These are phyloP conservation scores for Hypoxylon sp. DNA, from an alignment of 2,329 filamentous ascomycete genomes.

Conservation along the genomic window DNA sequence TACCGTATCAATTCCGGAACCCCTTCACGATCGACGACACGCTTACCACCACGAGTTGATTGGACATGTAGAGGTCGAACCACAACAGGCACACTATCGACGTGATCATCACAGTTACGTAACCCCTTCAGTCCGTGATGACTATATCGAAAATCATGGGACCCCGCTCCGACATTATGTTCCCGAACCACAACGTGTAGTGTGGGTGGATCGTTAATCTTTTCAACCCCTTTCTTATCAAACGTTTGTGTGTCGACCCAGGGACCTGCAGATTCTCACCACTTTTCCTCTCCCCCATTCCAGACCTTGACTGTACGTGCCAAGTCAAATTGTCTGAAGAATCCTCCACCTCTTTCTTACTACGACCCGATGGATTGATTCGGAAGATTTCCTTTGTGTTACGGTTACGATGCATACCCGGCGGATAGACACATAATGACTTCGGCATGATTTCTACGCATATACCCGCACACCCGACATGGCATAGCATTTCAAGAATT, in stretches of 20 bases:
- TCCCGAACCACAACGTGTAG: conserved; percentile 39
- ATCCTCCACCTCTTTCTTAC: background rate
- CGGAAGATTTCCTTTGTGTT: conserved; percentile 10
- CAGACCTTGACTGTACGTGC: background rate
- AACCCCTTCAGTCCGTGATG: conserved; percentile 34
- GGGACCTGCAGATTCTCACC: conserved; percentile 2
- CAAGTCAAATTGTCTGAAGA: background rate
- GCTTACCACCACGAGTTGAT: conserved; percentile 19
- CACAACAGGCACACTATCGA: conserved; percentile 32
- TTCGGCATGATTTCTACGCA: conserved; percentile 28
- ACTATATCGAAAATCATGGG: conserved; percentile 37
- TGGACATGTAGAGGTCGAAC: conserved; percentile 16
- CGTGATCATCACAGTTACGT: conserved; percentile 36
- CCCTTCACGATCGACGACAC: conserved; percentile 18
- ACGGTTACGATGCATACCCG: conserved; percentile 8
- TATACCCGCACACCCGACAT: conserved; percentile 42
- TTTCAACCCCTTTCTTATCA: background rate
- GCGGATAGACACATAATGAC: conserved; percentile 4
- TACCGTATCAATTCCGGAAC: conserved; percentile 7
- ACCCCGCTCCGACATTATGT: conserved; percentile 33
- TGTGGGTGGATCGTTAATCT: conserved; percentile 44
- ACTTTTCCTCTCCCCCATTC: background rate
- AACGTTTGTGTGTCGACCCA: background rate
- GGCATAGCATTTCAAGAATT: conserved; percentile 23
- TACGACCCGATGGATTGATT: background rate